Evolutionary conservation across 768 basidiomycete genomes (phyloP), one percentile per base, ranked within the genome.

Genomic region (Russula dissimulans): DNA sequence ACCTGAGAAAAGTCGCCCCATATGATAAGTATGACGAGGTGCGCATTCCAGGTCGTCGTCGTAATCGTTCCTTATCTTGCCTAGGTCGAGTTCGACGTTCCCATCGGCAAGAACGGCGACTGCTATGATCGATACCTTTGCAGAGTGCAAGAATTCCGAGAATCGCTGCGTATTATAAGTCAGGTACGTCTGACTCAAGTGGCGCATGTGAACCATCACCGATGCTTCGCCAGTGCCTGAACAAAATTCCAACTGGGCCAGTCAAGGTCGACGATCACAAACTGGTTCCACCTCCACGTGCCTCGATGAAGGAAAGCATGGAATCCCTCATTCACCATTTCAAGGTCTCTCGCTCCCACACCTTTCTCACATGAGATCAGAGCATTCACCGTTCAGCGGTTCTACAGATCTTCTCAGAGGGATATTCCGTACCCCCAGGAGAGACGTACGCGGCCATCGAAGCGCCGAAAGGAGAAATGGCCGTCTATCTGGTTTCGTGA

Each of bases 241-340:
- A 98, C 79, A 98, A 97, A 76, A 99, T 99, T 77, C 89, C 95
- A 0, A 78, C 85, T 12, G 97, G 97, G 39, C 91, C 82, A 32
- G 73, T 95, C 76, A 97, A 94, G 75, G 84, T 97, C 31, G 95
- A 99, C 70, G 95, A 98, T 76, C 89, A 97, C 76, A 99, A 99
- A 76, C 84, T 98, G 60, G 90, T 90, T 0, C 93, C 97, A 26
- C 95, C 95, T 32, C 94, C 95, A 14, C 86, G 95, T 59, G 95
- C 95, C 0, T 86, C 87, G 57, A 99, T 99, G 97, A 99, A 99
- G 76, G 97, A 99, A 78, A 91, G 86, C 74, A 97, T 97, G 94
- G 95, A 97, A 75, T 84, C 88, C 6, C 81, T 97, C 58, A 97
- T 99, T 67, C 95, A 99, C 71, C 95, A 98, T 77, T 97, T 99